Percentiles rank a stretch among this genome's conserved stretches.
phyloP scores from a whole-genome alignment of 345 rosid genomes.

The Populus alba region DNA sequence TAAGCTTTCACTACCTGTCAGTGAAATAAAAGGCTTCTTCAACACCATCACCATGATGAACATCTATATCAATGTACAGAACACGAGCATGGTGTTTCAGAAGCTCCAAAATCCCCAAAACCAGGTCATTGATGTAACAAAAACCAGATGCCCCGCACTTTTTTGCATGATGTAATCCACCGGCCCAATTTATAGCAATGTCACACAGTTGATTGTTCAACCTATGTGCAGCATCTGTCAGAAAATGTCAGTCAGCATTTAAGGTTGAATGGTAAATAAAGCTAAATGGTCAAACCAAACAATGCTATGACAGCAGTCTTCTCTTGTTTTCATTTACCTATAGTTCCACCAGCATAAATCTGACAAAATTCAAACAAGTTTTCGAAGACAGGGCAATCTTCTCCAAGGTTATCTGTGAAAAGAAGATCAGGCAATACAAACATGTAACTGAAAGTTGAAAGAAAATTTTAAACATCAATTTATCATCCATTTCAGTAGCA shows the following conservation, averaged over 20 bases:
- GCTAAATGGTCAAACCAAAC: background rate
- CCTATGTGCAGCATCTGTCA: slow-evolving; percentile 83
- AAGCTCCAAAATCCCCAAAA: slow-evolving; percentile 91
- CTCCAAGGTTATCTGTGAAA: slow-evolving; percentile 80
- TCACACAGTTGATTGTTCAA: slow-evolving; percentile 90
- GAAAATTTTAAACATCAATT: too few species aligned
- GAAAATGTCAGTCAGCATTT: slow-evolving; percentile 7
- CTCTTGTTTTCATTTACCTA: slow-evolving; percentile 49
- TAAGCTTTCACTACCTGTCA: slow-evolving; percentile 55
- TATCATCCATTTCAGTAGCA: too few species aligned
- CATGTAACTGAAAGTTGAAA: background rate
- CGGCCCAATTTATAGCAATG: slow-evolving; percentile 99
- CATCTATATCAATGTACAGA: slow-evolving; percentile 88
- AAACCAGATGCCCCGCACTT: slow-evolving; percentile 97
- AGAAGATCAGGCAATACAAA: background rate
- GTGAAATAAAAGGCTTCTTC: slow-evolving; percentile 99
- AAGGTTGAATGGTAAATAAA: slow-evolving; percentile 7
- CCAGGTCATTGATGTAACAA: slow-evolving; percentile 96
- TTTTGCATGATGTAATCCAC: slow-evolving; percentile 97
- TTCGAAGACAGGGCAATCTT: slow-evolving; percentile 96
- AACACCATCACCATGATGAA: slow-evolving; percentile 99
- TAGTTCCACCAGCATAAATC: slow-evolving; percentile 94
- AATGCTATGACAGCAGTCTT: background rate
- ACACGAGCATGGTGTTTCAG: slow-evolving; percentile 88
- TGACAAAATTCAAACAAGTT: slow-evolving; percentile 96